Percentiles rank a stretch among this genome's conserved stretches.
Evolutionary conservation across 2,329 filamentous ascomycete species (phyloP).

Genomic region (Aspergillus transmontanensis): DNA sequence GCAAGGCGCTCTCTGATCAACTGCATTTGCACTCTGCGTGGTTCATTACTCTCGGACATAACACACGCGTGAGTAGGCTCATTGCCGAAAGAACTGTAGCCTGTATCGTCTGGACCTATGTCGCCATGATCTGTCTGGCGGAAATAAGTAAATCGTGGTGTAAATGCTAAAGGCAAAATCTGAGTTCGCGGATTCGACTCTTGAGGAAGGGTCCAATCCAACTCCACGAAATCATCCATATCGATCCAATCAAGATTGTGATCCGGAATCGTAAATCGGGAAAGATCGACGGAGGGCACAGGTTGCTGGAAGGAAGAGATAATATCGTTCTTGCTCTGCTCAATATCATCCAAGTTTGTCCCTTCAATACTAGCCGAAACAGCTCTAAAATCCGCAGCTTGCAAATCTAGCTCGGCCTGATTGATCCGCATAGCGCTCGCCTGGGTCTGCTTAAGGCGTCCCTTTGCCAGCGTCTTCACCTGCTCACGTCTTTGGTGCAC

Average conservation of each 20-base stretch:
- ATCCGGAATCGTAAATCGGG: slow-evolving; percentile 91
- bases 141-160: slow-evolving; percentile 96
- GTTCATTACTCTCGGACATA: slow-evolving; percentile 89
- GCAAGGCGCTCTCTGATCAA: slow-evolving; percentile 80
- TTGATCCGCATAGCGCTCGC: slow-evolving; percentile 96
- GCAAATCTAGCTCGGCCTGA: slow-evolving; percentile 87
- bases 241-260: slow-evolving; percentile 97
- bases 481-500: slow-evolving; percentile 92
- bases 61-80: slow-evolving; percentile 94
- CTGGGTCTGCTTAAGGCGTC: slow-evolving; percentile 72
- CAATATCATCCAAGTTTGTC: slow-evolving; percentile 75
- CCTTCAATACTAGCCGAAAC: slow-evolving; percentile 87
- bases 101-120: slow-evolving; percentile 70
- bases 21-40: slow-evolving; percentile 81
- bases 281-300: slow-evolving; percentile 63
- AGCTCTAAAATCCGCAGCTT: slow-evolving; percentile 87
- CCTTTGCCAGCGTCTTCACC: slow-evolving; percentile 79
- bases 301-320: slow-evolving; percentile 59
- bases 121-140: slow-evolving; percentile 91
- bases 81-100: slow-evolving; percentile 86
- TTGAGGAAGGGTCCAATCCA: slow-evolving; percentile 92
- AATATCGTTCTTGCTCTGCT: slow-evolving; percentile 60
- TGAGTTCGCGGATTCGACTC: slow-evolving; percentile 90
- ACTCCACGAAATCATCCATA: slow-evolving; percentile 98
- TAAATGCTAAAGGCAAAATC: slow-evolving; percentile 87